Base-by-base conservation (phyloP, 2,329 filamentous ascomycete species). In the Alternaria solani region DNA sequence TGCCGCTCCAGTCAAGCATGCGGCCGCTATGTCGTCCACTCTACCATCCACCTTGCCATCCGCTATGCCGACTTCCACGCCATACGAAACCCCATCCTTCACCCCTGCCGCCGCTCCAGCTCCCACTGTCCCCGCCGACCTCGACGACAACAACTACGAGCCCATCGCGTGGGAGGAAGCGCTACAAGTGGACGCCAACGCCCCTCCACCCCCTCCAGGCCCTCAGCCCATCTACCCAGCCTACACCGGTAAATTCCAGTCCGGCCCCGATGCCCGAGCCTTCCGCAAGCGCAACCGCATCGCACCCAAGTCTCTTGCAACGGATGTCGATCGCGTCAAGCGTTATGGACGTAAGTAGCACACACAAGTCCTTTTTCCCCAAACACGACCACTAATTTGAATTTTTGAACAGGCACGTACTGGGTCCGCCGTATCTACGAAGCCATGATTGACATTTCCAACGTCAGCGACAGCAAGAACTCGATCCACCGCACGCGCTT, bases 351-450 rank as follows among this genome's bases (percentile, higher is more conserved):
- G 72, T 66, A 64, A 56, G 65, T 63, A 8, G 23, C 39, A 12
- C 6, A 3, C 30, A 34, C 9, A 28, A 39, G 8, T 26, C 20
- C 20, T 23, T 23, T 23, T 23, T 23, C 20, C 20, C 20, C 20
- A 23, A 23, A 23, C 20, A 23, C 20, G 20, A 23, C 20, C 20
- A 23, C 20, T 23, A 23, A 23, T 23, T 23, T 39, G 28, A 28
- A 46, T 30, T 18, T 28, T 26, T n/a, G n/a, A n/a, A 28, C 26
- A 67, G 65, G 65, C n/a, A 55, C 61, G 8, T 73, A 72, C 66
- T 76, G 74, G 74, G 73, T 75, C 5, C 59, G 59, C n/a, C 66
- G 67, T 11, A 65, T 76, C 54, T 75, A 72, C 63, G 59, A 74
- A 2, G 55, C 73, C 48, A 75, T 76, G 63, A 70, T 75, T 59